Base-by-base conservation (phyloP, 345 rosid genomes). In the Populus euphratica region DNA sequence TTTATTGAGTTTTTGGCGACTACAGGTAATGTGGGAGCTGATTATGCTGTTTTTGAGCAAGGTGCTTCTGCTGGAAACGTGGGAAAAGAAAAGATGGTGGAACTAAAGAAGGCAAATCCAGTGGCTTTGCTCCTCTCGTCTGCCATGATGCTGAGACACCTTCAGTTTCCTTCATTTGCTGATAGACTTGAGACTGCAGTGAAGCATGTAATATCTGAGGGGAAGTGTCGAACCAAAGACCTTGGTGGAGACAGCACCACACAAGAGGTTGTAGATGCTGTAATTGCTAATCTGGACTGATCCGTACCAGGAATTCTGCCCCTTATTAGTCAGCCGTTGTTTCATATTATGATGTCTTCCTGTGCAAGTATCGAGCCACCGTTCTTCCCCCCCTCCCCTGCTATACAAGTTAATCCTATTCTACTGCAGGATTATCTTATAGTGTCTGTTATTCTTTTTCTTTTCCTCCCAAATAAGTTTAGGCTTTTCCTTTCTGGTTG, bases 61-160 rank as follows among this genome's bases (percentile, higher is more conserved):
- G 98, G 97, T 35, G 98, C 98, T 49, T 94, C 97, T 47, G 98
- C 98, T 44, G 98, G 98, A 79, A 94, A 94, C 13, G 98, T 94
- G 9, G 98, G 98, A 31, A 90, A 88, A 59, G 95, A 91, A 25
- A 89, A 80, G 79, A 70, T 91, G 64, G 83, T 89, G 25, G 73
- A 72, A 47, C 84, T 88, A 82, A 90, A 89, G 90, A 93, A 81
- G 79, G 98, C 98, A 78, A 94, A 94, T 75, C 98, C 98, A 8
- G 97, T 94, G 80, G 98, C 98, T 0, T 80, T 94, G 76, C 94
- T 94, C 68, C 97, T 93, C 49, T 94, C 98, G 62, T 94, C 98
- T 52, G 97, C 98, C n/a, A 94, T 94, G 98, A 91, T 94, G 98
- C 87, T 94, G 54, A 91, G 97, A 80, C 98, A 94, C 72, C 97